Conservation (phyloP, 2,329 filamentous ascomycete genomes). For the Botryotinia calthae region DNA sequence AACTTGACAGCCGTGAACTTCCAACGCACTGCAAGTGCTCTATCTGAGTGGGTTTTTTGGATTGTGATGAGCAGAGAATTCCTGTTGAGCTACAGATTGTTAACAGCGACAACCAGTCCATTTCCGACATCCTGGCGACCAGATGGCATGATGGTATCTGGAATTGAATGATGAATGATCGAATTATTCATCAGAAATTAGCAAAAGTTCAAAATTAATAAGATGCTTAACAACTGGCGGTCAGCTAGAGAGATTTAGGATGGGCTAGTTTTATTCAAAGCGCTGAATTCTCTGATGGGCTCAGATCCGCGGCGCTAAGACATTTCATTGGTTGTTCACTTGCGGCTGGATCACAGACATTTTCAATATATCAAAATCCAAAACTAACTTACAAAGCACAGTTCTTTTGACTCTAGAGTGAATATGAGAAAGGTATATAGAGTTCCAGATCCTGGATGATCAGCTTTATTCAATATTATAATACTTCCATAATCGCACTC, state of each 20-base stretch:
- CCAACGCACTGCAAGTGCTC: background rate
- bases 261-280: background rate
- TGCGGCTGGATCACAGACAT: background rate
- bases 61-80: background rate
- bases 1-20: background rate
- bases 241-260: background rate
- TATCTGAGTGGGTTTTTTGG: background rate
- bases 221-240: background rate
- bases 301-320: background rate
- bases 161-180: background rate
- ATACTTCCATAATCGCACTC: background rate
- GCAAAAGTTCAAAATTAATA: background rate
- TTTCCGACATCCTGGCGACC: background rate
- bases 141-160: background rate
- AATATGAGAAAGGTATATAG: background rate
- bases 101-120: background rate
- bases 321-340: background rate
- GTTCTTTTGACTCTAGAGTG: background rate
- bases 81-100: background rate
- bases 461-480: background rate
- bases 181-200: background rate
- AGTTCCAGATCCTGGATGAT: background rate
- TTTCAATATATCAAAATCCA: background rate
- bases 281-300: background rate
- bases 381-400: constrained; percentile 3